Conservation (phyloP, 176 grass and related monocot genomes). For the Rhynchospora tenuis region DNA sequence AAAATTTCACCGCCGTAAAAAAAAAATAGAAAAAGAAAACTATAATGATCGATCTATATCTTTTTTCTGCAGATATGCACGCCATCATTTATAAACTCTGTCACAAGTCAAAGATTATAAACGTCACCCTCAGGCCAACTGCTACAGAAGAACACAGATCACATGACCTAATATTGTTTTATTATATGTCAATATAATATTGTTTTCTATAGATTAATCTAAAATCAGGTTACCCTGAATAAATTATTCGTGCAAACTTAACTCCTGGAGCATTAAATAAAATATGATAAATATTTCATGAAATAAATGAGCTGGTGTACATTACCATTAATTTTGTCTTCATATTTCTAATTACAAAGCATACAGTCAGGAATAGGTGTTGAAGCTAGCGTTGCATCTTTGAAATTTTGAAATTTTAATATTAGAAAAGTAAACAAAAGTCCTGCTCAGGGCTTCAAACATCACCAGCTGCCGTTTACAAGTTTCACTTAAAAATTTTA, state of each 20-base stretch:
- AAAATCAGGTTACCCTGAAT: background rate
- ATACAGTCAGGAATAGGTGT: too few species aligned
- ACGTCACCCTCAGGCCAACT: background rate
- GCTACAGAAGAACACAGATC: background rate
- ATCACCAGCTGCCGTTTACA: too few species aligned
- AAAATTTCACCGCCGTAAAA: background rate
- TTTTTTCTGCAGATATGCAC: background rate
- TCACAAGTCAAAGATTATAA: background rate
- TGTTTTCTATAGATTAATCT: background rate
- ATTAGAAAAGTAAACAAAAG: too few species aligned
- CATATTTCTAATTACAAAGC: too few species aligned
- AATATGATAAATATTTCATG: background rate
- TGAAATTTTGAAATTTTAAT: too few species aligned
- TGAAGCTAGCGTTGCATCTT: too few species aligned
- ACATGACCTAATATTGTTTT: background rate
- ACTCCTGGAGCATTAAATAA: background rate
- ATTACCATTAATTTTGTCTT: background rate
- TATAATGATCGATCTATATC: background rate
- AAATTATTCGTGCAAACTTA: background rate
- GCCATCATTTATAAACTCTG: background rate
- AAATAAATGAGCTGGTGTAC: background rate
- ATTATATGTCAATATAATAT: background rate
- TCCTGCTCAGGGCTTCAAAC: too few species aligned
- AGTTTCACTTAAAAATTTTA: too few species aligned
- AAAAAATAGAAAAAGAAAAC: background rate